Base-by-base conservation (phyloP, 176 grass and related monocot genomes). In the Musa schizocarpa region DNA sequence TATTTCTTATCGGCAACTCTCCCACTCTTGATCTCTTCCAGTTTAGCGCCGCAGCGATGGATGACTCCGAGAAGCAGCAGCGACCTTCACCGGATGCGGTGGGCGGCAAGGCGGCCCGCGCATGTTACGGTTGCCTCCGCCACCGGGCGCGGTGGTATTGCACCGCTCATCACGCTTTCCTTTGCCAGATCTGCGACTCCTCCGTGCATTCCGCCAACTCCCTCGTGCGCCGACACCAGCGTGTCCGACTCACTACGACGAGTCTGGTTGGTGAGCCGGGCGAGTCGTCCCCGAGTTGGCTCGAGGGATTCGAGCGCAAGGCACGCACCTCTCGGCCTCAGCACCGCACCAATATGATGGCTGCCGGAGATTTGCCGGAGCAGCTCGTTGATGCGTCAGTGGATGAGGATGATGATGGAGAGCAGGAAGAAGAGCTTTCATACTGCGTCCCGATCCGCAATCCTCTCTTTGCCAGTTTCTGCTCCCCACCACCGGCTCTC, bases 71-170 rank as follows among this genome's bases (percentile, higher is more conserved):
- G 25, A 74, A 78, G 68, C 81, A 81, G 71, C 68, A 69, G 75
- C 11, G 19, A 2, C 8, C 50, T 13, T 77, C 78, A 19, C 82
- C 72, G 23, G 85, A 53, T 5, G 80, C 82, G n/a, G 78, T 91
- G 34, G 84, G 81, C 21, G 88, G 94, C 26, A 91, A 91, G 88
- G 82, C 80, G 0, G 86, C 88, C 26, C 86, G 95, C 14, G 86
- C 90, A 2, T 98, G 94, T 69, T 88, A 98, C 61, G 81, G 86
- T 2, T 98, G 94, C 84, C 68, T 90, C 43, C 73, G 88, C 13
- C 82, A 86, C 50, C 88, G 95, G 4, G 95, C 90, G 78, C 88
- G 90, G 68, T 98, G 95, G 95, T 98, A 91, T 59, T 98, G 95
- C 79, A 90, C 82, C 8, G 90, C 94, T 0, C 90, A 98, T 74